Base-by-base conservation (phyloP, 177 flowering plant species). In the Vitis hybrid region DNA sequence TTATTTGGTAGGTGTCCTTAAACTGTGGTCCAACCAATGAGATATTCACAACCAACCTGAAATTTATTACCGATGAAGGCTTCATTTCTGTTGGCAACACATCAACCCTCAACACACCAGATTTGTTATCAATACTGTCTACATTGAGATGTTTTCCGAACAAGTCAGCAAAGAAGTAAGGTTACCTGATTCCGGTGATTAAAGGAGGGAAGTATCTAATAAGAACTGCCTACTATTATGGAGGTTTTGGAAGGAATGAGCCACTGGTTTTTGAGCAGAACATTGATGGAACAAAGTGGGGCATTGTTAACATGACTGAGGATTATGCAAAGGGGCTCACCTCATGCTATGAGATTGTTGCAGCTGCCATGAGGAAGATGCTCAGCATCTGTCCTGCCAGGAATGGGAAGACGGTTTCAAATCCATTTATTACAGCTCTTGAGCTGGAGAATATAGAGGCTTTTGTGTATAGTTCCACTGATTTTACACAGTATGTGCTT, bases 201-300 rank as follows among this genome's bases (percentile, higher is more conserved):
- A 86, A 83, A 67, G 94, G 93, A 15, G 83, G 80, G 11, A 88
- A 83, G 58, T 91, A 88, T 74, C 68, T 92, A 11, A 81, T 96
- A 5, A 67, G 89, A 51, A 92, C 97, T 0, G 81, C 89, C 0
- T 92, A 87, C 67, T 96, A 80, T 74, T 92, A 96, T 67, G 99
- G 99, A 17, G 87, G 85, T 7, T 94, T 86, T 64, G 97, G 98
- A 14, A 87, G 91, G 6, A 77, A 76, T 10, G 78, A 67, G 65
- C 98, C 97, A 2, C 94, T 98, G 4, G 88, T 93, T 56, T 96
- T 96, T 60, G 95, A 94, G 70, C 98, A 92, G 78, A 91, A 92
- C 66, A 73, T 94, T 11, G 93, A 87, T 11, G 99, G 98, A 54
- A 90, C 91, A 11, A 86, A 66, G 63, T 95, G 99, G 99, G 80